Base-by-base conservation (phyloP, 208 protist species). In the Wallacemonas collosoma region DNA sequence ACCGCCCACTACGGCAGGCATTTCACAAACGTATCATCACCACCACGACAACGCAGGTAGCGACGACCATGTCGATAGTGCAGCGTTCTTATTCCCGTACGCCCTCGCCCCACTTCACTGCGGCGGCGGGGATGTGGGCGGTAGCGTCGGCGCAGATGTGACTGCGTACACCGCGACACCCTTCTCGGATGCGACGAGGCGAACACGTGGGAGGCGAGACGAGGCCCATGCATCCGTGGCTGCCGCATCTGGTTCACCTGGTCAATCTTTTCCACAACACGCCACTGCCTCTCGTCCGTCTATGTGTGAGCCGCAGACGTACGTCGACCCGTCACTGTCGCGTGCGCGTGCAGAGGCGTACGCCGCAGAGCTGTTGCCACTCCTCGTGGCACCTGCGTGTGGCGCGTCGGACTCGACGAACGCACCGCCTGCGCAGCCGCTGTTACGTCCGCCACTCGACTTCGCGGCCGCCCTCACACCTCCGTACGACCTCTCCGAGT, bases 381-480 rank as follows among this genome's bases (percentile, higher is more conserved):
- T 62, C 15, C 53, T 57, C 26, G 9, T 1, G 14, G 15, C 53
- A 7, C 53, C 17, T 8, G 14, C 17, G 9, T 8, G 45, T 12
- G 45, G 45, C 12, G 8, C 9, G 26, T 38, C 53, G 14, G 53
- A n/a, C 26, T 6, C 15, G 14, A 57, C 53, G 14, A 17, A 15
- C 26, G 53, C 9, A 36, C 53, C 53, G 15, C 11, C 53, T 8
- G 14, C 53, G 53, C 11, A 8, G 9, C 9, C 53, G 53, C 5
- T 17, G 53, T 8, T 6, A 7, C 6, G 15, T 38, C 9, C 53
- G 1, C 5, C 14, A n/a, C 53, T 36, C 47, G 35, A 35, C 60
- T 48, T 65, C 41, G 60, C 60, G 5, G 38, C 40, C 12, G 60
- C 60, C 8, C 60, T 65, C 14, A 65, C 60, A n/a, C 60, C 43